Evolutionary conservation across 176 grass and related monocot genomes (phyloP).

Genomic region (Themeda triandra): DNA sequence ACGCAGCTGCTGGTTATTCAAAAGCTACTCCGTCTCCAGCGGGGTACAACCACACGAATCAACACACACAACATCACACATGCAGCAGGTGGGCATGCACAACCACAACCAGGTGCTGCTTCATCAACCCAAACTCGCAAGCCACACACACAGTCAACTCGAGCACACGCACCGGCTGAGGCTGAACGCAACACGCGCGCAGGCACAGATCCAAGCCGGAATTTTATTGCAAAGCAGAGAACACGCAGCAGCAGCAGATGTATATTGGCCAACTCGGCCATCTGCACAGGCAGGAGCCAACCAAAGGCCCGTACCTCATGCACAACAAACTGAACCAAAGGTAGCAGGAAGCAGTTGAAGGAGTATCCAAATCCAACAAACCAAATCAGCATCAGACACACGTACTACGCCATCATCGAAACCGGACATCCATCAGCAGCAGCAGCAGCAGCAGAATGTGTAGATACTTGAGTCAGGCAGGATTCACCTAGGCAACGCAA

Average conservation of each 20-base stretch:
- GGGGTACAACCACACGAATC: no score
- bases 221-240: not conserved
- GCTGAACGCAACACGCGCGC: not conserved
- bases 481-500: slow-evolving; percentile 15
- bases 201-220: not conserved
- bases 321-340: no score
- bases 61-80: no score
- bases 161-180: not conserved
- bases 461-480: not conserved
- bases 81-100: no score
- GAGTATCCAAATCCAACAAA: not conserved
- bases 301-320: not conserved
- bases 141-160: not conserved
- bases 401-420: no score
- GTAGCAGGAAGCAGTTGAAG: not conserved
- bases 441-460: no score
- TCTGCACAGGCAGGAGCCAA: not conserved
- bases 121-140: not conserved
- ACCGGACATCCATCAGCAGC: no score
- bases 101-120: no score
- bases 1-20: not conserved
- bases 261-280: not conserved
- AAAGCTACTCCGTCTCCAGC: no score
- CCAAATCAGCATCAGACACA: not conserved
- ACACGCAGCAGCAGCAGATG: not conserved